Percentiles rank a stretch among this genome's conserved stretches.
These are phyloP conservation scores for Pharnaceum exiguum DNA, from an alignment of 148 eudicot species.

Conservation along the genomic window DNA sequence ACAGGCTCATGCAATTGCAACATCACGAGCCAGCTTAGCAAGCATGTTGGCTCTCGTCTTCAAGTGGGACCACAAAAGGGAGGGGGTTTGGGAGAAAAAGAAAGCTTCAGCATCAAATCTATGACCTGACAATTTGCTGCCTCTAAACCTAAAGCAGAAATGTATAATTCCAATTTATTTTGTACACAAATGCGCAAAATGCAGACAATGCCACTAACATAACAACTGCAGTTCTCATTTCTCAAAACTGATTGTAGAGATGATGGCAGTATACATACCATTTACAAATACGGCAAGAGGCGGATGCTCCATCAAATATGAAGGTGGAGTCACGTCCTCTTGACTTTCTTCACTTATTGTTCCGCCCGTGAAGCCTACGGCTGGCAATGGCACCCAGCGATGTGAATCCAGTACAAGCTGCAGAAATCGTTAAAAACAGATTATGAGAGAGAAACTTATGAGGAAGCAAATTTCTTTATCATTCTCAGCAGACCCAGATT, in stretches of 20 bases:
- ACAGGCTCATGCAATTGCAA: no score
- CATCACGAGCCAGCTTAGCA: no score
- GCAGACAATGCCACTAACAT: background rate
- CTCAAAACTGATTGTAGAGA: background rate
- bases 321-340: conserved; percentile 87
- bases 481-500: no score
- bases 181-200: background rate
- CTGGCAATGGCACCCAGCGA: conserved; percentile 94
- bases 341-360: conserved; percentile 59
- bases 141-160: no score
- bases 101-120: no score
- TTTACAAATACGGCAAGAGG: conserved; percentile 96
- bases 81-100: no score
- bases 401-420: conserved; percentile 97
- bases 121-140: no score
- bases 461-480: background rate
- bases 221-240: background rate
- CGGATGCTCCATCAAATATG: conserved; percentile 95
- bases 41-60: no score
- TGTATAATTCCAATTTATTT: no score
- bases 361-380: conserved; percentile 75
- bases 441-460: background rate
- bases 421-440: conserved; percentile 6
- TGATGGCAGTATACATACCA: conserved; percentile 39
- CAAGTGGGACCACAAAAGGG: no score